phyloP scores from a whole-genome alignment of 2,329 filamentous ascomycete genomes.

The Monilinia vaccinii-corymbosi region DNA sequence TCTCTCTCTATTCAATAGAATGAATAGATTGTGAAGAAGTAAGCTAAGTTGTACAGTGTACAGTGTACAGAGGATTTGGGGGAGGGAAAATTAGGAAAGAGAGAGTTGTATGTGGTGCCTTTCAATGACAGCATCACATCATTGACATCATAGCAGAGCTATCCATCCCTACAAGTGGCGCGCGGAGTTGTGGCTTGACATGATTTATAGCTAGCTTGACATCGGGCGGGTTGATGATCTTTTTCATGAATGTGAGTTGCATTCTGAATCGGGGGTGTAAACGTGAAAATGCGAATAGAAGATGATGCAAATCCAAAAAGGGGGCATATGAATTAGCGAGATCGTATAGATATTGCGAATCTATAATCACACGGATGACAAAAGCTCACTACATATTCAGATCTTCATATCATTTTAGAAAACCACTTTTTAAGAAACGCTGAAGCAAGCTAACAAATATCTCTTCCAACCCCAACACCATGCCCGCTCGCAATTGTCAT shows the following conservation, averaged over 20 bases:
- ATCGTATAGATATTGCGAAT: not conserved
- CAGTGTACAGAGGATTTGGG: not conserved
- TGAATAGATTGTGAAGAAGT: not conserved
- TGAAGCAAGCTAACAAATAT: not conserved
- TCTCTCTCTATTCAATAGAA: too few species aligned
- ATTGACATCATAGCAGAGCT: not conserved
- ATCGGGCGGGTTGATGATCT: not conserved
- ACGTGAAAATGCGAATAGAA: not conserved
- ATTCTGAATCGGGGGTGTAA: not conserved
- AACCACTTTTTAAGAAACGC: not conserved
- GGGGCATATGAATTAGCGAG: not conserved
- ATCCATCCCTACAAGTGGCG: constrained; percentile 2
- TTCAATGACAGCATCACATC: constrained; percentile 9
- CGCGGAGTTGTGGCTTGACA: constrained; percentile 7
- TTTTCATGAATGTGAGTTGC: not conserved
- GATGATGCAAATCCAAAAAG: not conserved
- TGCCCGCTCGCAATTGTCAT: not conserved
- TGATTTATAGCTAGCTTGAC: constrained; percentile 1
- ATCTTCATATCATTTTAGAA: not conserved
- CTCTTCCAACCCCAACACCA: constrained; percentile 8
- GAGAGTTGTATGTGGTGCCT: not conserved
- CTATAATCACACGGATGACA: not conserved
- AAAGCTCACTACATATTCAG: constrained; percentile 5
- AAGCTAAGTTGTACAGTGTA: not conserved
- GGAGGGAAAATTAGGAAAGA: not conserved